phyloP scores from a whole-genome alignment of 2,329 filamentous ascomycete genomes.

The Hirsutella minnesotensis region DNA sequence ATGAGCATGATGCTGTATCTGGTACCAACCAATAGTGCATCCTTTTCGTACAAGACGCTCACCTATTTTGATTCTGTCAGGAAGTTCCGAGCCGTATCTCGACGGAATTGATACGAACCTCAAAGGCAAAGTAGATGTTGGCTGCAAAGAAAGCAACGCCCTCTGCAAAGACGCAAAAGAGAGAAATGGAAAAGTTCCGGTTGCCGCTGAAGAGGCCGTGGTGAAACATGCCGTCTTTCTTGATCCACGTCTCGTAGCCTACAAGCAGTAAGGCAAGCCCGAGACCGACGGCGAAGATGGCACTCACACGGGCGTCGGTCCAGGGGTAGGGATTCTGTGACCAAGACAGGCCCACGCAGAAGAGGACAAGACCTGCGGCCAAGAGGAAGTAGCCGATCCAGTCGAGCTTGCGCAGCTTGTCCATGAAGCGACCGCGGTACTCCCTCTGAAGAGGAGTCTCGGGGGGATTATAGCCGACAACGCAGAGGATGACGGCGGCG shows the following conservation, averaged over 20 bases:
- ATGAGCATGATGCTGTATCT: slow-evolving; percentile 17
- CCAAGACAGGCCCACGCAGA: slow-evolving; percentile 25
- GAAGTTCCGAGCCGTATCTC: too few relatives aligned
- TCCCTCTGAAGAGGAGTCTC: slow-evolving; percentile 13
- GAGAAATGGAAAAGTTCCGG: slow-evolving; percentile 22
- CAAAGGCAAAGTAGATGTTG: slow-evolving; percentile 30
- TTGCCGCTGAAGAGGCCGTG: slow-evolving; percentile 22
- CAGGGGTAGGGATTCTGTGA: slow-evolving; percentile 26
- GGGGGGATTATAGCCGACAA: slow-evolving; percentile 21
- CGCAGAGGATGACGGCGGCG: slow-evolving; percentile 13
- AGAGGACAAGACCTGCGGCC: slow-evolving; percentile 21
- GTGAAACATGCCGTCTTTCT: slow-evolving; percentile 28
- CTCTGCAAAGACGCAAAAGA: slow-evolving; percentile 18
- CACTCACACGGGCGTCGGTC: slow-evolving; percentile 21
- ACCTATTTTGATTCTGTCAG: slow-evolving; percentile 3
- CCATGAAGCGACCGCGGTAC: slow-evolving; percentile 9
- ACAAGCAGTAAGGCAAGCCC: slow-evolving; percentile 12
- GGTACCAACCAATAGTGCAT: slow-evolving; percentile 9
- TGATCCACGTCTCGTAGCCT: slow-evolving; percentile 20
- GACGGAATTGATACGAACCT: slow-evolving; percentile 10
- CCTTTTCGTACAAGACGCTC: slow-evolving; percentile 21
- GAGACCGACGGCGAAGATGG: slow-evolving; percentile 22
- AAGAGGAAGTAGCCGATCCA: slow-evolving; percentile 26
- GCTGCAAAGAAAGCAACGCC: slow-evolving; percentile 25
- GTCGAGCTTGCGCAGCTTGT: slow-evolving; percentile 24